These are phyloP conservation scores for Cytospora schulzeri DNA, from an alignment of 2,329 filamentous ascomycete genomes.

Conservation along the genomic window DNA sequence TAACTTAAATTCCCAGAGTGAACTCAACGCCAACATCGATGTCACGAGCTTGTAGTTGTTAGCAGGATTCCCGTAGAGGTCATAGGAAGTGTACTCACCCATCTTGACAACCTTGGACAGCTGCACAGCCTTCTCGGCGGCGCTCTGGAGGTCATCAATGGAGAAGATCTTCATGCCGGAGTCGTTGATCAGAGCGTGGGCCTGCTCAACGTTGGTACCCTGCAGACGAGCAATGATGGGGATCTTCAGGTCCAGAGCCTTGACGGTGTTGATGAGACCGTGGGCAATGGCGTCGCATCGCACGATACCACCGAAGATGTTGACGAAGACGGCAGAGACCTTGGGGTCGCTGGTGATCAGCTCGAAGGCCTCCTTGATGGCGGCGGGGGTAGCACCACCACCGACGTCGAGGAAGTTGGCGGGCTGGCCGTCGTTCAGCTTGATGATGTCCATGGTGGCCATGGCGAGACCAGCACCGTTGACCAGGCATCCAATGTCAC, in stretches of 20 bases:
- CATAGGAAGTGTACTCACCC: constrained; percentile 60
- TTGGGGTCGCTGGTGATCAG: constrained; percentile 98
- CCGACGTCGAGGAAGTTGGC: constrained; percentile 99
- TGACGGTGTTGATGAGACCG: constrained; percentile 91
- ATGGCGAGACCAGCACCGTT: constrained; percentile 99
- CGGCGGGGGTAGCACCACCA: constrained; percentile 92
- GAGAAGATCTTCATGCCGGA: constrained; percentile 99
- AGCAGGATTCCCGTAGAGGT: constrained; percentile 17
- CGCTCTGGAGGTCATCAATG: constrained; percentile 95
- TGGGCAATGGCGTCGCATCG: constrained; percentile 96
- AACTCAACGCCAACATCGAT: constrained; percentile 98
- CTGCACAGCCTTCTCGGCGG: constrained; percentile 97
- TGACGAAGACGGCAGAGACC: constrained; percentile 98
- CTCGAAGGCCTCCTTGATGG: constrained; percentile 96
- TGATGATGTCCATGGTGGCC: constrained; percentile 99
- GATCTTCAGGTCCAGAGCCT: constrained; percentile 93
- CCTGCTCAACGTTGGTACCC: constrained; percentile 96
- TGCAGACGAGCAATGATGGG: constrained; percentile 97
- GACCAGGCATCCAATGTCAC: constrained; percentile 98
- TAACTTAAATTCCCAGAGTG: constrained; percentile 83
- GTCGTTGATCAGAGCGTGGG: constrained; percentile 91
- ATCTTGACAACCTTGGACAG: constrained; percentile 99
- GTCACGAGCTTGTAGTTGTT: constrained; percentile 67
- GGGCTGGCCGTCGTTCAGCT: constrained; percentile 93
- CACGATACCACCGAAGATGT: constrained; percentile 99